Evolutionary conservation across 345 rosid genomes (phyloP).

Genomic region (Syzygium jambos): DNA sequence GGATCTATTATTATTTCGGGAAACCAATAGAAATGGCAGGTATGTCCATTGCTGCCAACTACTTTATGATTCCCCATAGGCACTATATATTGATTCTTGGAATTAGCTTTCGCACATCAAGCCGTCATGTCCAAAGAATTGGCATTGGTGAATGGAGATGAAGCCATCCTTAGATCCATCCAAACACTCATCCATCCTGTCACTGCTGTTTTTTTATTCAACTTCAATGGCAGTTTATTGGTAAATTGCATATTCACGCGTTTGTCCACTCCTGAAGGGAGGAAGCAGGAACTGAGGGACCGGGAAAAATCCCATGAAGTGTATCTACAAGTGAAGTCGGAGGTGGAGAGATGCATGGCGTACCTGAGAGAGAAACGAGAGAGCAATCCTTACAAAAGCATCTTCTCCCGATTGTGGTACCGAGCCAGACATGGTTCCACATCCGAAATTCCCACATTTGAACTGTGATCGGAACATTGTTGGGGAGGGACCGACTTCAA

Average conservation of each 20-base stretch:
- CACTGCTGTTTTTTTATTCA: background rate
- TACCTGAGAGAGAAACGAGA: conserved; percentile 58
- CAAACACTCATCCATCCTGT: background rate
- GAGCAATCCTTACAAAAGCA: conserved; percentile 54
- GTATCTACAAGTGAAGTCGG: conserved; percentile 52
- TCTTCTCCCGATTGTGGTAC: conserved; percentile 37
- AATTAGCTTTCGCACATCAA: background rate
- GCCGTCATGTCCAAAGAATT: background rate
- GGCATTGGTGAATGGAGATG: background rate
- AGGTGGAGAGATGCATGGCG: conserved; percentile 47
- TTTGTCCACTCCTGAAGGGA: conserved; percentile 21
- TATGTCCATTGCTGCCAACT: conserved; percentile 1
- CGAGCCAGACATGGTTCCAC: conserved; percentile 38
- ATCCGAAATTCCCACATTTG: conserved; percentile 56
- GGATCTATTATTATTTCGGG: conserved; percentile 66
- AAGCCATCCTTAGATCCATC: background rate
- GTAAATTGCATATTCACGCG: background rate
- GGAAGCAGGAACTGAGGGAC: conserved; percentile 41
- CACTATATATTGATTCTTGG: background rate
- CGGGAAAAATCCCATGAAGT: conserved; percentile 47
- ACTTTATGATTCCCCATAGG: too few species aligned
- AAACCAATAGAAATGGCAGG: conserved; percentile 74
- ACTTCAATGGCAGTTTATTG: background rate
- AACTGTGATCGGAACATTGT: conserved; percentile 26
- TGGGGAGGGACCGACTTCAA: too few species aligned